Conservation (phyloP, 2,329 filamentous ascomycete species). For the Coniochaeta sp. region DNA sequence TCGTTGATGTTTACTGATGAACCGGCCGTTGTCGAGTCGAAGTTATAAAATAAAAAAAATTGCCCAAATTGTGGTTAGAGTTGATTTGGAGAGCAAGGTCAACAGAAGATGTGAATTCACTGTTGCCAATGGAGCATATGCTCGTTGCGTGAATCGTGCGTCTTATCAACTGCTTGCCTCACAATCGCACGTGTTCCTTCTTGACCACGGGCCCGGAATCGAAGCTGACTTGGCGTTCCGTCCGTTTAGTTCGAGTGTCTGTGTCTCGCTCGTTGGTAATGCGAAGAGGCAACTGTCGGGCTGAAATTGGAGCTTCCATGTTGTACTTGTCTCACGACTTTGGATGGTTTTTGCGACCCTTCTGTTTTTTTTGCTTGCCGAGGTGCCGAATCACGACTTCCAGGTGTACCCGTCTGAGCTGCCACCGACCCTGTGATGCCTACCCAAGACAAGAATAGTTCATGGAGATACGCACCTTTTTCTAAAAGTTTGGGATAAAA, state of each 20-base stretch:
- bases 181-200: background rate
- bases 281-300: background rate
- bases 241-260: background rate
- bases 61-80: too few relatives aligned
- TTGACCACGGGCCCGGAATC: background rate
- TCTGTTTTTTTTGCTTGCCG: background rate
- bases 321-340: background rate
- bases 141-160: background rate
- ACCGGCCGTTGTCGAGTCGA: background rate
- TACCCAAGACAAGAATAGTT: background rate
- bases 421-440: background rate
- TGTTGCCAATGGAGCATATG: background rate
- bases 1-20: background rate
- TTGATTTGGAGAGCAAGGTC: background rate
- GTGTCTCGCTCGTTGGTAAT: background rate
- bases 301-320: background rate
- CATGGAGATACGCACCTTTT: background rate
- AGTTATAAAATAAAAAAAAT: too few relatives aligned
- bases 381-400: background rate
- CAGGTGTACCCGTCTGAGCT: background rate
- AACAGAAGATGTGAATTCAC: background rate
- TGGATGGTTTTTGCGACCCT: background rate
- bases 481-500: background rate
- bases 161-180: background rate
- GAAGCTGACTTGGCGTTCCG: background rate